Percentiles rank a stretch among this genome's conserved stretches.
Conservation (phyloP, 108 stramenopile species). For the Conticribra guillardii region DNA sequence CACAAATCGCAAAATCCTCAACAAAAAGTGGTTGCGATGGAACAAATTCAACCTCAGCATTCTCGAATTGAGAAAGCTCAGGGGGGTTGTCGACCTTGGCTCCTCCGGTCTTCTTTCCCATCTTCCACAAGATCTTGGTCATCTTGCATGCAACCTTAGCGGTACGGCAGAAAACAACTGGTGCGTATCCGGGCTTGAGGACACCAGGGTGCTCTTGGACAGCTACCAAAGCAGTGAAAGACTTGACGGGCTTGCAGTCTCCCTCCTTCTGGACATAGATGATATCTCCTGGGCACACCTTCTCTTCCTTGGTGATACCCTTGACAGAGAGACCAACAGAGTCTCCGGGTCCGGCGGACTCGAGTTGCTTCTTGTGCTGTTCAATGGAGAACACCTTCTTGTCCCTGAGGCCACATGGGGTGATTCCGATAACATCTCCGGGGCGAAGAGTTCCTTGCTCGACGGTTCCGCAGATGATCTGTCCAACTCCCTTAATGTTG, state of each 20-base stretch:
- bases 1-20: constrained; percentile 77
- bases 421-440: constrained; percentile 73
- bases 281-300: constrained; percentile 77
- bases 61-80: constrained; percentile 81
- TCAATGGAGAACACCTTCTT: constrained; percentile 86
- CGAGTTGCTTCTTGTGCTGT: constrained; percentile 80
- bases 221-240: constrained; percentile 77
- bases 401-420: constrained; percentile 62
- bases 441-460: constrained; percentile 77
- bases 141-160: constrained; percentile 91
- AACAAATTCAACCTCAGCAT: constrained; percentile 83
- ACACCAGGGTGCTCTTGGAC: constrained; percentile 88
- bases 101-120: constrained; percentile 86
- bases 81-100: constrained; percentile 83
- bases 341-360: constrained; percentile 73
- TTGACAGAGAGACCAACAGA: constrained; percentile 86
- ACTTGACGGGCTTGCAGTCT: constrained; percentile 70
- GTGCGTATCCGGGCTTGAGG: constrained; percentile 82
- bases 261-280: constrained; percentile 81
- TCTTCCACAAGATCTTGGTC: constrained; percentile 89
- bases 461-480: constrained; percentile 78
- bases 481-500: constrained; percentile 83
- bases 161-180: constrained; percentile 84
- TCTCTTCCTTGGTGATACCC: constrained; percentile 82
- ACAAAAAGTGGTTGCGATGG: constrained; percentile 80